These are phyloP conservation scores for Pythium biforme DNA, from an alignment of 352 stramenopile species.

Conservation along the genomic window DNA sequence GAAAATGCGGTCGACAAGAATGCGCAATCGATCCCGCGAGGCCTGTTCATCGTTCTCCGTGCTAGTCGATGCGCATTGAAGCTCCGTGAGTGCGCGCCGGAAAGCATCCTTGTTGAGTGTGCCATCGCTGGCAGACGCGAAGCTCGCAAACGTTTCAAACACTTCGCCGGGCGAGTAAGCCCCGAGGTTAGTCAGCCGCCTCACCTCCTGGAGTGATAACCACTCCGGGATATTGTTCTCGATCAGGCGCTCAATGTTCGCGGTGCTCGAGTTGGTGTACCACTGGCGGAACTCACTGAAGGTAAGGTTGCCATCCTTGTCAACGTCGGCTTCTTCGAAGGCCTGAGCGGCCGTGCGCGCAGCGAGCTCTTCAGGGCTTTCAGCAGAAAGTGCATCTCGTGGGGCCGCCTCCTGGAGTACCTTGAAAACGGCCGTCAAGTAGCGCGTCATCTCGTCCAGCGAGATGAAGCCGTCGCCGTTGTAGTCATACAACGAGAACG, in stretches of 20 bases:
- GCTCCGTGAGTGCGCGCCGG: conserved; percentile 56
- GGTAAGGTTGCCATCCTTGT: conserved; percentile 66
- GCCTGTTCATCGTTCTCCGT: conserved; percentile 15
- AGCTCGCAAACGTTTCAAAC: conserved; percentile 74
- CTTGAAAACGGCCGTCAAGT: conserved; percentile 84
- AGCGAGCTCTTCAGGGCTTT: conserved; percentile 65
- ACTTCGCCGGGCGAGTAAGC: conserved; percentile 72
- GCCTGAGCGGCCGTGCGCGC: conserved; percentile 64
- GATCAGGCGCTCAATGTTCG: conserved; percentile 76
- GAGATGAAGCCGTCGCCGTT: conserved; percentile 86
- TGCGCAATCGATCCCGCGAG: conserved; percentile 42
- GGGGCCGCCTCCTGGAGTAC: conserved; percentile 79
- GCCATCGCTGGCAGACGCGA: conserved; percentile 50
- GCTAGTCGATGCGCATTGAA: conserved; percentile 29
- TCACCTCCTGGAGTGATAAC: conserved; percentile 75
- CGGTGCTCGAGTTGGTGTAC: conserved; percentile 73
- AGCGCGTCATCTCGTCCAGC: conserved; percentile 80
- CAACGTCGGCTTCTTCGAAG: conserved; percentile 70
- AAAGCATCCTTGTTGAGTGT: conserved; percentile 71
- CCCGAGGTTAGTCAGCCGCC: conserved; percentile 70
- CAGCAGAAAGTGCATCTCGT: conserved; percentile 40
- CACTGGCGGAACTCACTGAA: conserved; percentile 81
- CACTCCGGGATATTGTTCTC: conserved; percentile 78
- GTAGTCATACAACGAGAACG: conserved; percentile 85
- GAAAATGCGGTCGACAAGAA: conserved; percentile 80